Evolutionary conservation across 140 eudicot species (phyloP).

Genomic region (Anethum foeniculum): DNA sequence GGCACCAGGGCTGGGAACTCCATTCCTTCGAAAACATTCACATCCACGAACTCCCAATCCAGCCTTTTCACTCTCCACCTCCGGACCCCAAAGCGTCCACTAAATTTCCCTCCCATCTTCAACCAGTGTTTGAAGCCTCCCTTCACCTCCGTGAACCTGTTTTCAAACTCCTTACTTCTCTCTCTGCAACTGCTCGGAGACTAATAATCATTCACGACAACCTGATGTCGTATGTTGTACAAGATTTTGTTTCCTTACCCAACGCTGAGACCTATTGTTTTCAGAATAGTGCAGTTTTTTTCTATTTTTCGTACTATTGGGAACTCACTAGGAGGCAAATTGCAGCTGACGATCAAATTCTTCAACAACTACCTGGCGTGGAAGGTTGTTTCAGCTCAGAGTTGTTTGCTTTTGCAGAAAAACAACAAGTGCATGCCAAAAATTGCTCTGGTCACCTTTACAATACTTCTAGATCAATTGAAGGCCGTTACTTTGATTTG

Average conservation of each 20-base stretch:
- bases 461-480: slow-evolving; percentile 34
- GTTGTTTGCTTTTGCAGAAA: slow-evolving; percentile 4
- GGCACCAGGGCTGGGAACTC: slow-evolving; percentile 38
- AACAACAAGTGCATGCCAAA: slow-evolving; percentile 10
- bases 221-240: slow-evolving; percentile 33
- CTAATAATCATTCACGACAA: slow-evolving; percentile 41
- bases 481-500: slow-evolving; percentile 29
- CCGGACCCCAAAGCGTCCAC: slow-evolving; percentile 30
- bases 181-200: slow-evolving; percentile 21
- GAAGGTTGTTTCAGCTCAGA: slow-evolving; percentile 21
- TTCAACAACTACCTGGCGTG: slow-evolving; percentile 11
- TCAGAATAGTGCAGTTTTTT: slow-evolving; percentile 29
- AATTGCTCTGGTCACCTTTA: slow-evolving; percentile 27
- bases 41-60: slow-evolving; percentile 40
- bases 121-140: slow-evolving; percentile 29
- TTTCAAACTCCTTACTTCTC: slow-evolving; percentile 1
- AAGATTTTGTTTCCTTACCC: slow-evolving; percentile 25
- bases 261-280: slow-evolving; percentile 47
- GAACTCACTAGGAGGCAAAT: slow-evolving; percentile 15
- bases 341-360: background rate
- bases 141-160: slow-evolving; percentile 32
- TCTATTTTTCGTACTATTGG: background rate
- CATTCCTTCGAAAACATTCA: slow-evolving; percentile 20
- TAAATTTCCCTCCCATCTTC: slow-evolving; percentile 40
- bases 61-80: slow-evolving; percentile 26